Evolutionary conservation across 1,139 yeast genomes (phyloP).

Genomic region (Protomyces macrosporus): DNA sequence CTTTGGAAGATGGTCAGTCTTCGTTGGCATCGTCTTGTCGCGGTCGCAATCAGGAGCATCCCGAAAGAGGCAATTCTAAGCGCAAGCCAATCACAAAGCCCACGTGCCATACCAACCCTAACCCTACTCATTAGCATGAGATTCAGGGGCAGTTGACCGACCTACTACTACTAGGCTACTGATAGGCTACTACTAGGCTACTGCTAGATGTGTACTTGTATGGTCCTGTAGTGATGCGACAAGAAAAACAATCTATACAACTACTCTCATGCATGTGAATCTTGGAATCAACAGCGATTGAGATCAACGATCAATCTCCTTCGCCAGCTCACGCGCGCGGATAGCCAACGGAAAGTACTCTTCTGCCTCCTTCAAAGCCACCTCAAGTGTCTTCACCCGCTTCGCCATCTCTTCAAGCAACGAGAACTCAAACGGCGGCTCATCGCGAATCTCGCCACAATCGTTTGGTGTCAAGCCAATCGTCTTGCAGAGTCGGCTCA

Average conservation of each 20-base stretch:
- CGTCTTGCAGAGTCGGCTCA: constrained; percentile 6
- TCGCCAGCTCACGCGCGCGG: background rate
- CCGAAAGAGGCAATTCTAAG: too few relatives aligned
- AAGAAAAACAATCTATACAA: too few relatives aligned
- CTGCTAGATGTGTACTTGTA: too few relatives aligned
- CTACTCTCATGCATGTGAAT: too few relatives aligned
- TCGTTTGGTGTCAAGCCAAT: background rate
- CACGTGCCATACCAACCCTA: background rate
- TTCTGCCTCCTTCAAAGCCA: background rate
- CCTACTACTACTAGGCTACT: too few relatives aligned
- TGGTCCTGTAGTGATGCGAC: too few relatives aligned
- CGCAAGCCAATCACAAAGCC: background rate
- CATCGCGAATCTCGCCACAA: background rate
- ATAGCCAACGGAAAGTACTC: background rate
- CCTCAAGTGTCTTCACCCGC: background rate
- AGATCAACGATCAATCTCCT: background rate
- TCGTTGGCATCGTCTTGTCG: too few relatives aligned
- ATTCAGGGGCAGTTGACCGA: too few relatives aligned
- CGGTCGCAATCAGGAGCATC: too few relatives aligned
- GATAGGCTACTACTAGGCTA: too few relatives aligned
- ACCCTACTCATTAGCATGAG: background rate
- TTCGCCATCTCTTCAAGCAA: constrained; percentile 1
- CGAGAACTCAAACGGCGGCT: background rate
- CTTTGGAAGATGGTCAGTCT: too few relatives aligned
- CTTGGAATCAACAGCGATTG: too few relatives aligned